Evolutionary conservation across 208 protist genomes (phyloP).

Genomic region (Crithidia brevicula): DNA sequence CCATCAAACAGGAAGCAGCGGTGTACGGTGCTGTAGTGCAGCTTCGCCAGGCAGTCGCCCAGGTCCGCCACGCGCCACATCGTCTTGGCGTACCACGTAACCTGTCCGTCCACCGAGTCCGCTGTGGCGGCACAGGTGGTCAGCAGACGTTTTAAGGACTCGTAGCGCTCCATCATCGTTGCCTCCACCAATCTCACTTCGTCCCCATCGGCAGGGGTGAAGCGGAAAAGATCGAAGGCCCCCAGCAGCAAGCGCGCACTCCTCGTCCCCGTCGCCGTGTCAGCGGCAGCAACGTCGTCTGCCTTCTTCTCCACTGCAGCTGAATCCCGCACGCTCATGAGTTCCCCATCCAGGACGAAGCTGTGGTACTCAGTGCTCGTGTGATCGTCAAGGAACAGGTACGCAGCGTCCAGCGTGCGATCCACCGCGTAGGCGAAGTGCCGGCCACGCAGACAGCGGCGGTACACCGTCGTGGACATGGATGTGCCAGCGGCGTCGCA

Average conservation of each 20-base stretch:
- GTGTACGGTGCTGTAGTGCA: slow-evolving; percentile 24
- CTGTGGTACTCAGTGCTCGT: slow-evolving; percentile 13
- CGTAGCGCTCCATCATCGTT: slow-evolving; percentile 52
- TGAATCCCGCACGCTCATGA: slow-evolving; percentile 42
- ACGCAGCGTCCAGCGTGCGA: slow-evolving; percentile 55
- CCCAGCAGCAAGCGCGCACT: slow-evolving; percentile 37
- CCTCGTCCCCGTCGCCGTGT: background rate
- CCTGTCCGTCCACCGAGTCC: background rate
- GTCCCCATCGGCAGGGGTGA: slow-evolving; percentile 11
- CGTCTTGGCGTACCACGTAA: slow-evolving; percentile 66
- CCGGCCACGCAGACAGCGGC: slow-evolving; percentile 15
- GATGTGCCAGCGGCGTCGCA: background rate
- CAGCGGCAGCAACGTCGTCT: background rate
- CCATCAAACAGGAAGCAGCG: slow-evolving; percentile 52
- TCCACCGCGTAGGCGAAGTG: slow-evolving; percentile 59
- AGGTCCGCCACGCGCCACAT: slow-evolving; percentile 58
- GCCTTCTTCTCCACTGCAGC: background rate
- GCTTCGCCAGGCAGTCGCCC: slow-evolving; percentile 33
- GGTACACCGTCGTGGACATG: background rate
- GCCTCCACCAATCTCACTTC: slow-evolving; percentile 24
- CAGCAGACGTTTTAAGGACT: slow-evolving; percentile 35
- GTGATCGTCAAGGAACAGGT: slow-evolving; percentile 55
- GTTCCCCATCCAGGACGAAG: slow-evolving; percentile 69
- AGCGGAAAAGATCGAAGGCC: slow-evolving; percentile 60
- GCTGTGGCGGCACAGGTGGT: slow-evolving; percentile 17